Evolutionary conservation across 2,329 filamentous ascomycete genomes (phyloP), one percentile per base, ranked within the genome.

Genomic region (Sarocladium brachiariae): DNA sequence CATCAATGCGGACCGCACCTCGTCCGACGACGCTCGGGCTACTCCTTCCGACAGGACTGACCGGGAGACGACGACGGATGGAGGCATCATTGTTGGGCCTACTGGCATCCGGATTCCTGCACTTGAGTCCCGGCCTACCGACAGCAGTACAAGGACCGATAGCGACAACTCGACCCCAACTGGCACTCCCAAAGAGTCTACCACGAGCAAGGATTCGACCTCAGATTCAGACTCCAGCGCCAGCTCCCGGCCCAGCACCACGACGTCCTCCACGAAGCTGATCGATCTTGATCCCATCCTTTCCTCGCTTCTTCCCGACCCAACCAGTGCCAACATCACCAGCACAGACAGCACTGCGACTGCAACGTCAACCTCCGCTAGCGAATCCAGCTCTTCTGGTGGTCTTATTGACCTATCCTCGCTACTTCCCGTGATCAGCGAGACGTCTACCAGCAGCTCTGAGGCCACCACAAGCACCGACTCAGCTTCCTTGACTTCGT

Each of bases 31-130:
- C 4, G 33, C 33, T 25, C 6, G 14, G 9, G 49, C 52, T 4
- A 52, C 54, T 6, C 14, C 46, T 25, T 11, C 51, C 52, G 10
- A 56, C 57, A 13, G 51, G 55, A 2, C 51, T 54, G 5, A 55
- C n/a, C n/a, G 50, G 19, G 34, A 52, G 14, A 55, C 11, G 24
- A 41, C 30, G 3, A 52, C 13, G 19, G 57, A 58, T 14, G 59
- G 57, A 30, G 56, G 55, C 4, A 60, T 64, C 45, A 54, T 63
- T 7, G 58, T 65, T 52, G 61, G 55, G 8, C 60, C 62, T 13
- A 61, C 55, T 13, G 62, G 62, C 45, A 59, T 64, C 37, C 53
- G 59, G 23, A 35, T 53, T 14, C 51, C 53, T 9, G 53, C 50
- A 21, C 47, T 54, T 11, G 51, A 47, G 16, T 25, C 43, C 4